Evolutionary conservation across 2,329 filamentous ascomycete genomes (phyloP), one percentile per base, ranked within the genome.

Genomic region (Aspergillus sergii): DNA sequence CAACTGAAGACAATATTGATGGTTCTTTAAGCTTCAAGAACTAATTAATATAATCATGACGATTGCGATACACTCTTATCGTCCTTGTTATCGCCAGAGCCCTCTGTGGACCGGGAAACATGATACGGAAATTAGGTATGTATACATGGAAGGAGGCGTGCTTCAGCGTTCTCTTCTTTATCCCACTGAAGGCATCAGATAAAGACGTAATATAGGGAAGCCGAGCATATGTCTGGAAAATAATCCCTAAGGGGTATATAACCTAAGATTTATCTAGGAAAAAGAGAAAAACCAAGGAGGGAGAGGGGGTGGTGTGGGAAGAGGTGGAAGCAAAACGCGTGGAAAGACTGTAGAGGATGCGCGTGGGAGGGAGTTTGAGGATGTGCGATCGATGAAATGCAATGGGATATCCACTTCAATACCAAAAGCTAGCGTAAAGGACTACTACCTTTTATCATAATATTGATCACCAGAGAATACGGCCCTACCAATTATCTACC

Each of bases 401-500:
- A 59, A 36, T 36, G 6, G 6, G 30, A n/a, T 36, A 39, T 55
- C 51, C 32, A 55, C 51, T 26, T 39, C 23, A 32, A 41, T 39
- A 14, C 21, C n/a, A 39, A 21, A 39, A 39, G 32, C 36, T 23
- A 55, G 16, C 32, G 10, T 26, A 19, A 55, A 55, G 21, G 14
- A 39, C n/a, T 21, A 39, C n/a, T 21, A 36, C 39, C n/a, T 55
- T 21, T 39, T 36, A 55, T 39, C 34, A 39, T 14, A 26, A 26
- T 16, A 55, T 19, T 39, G 51, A 55, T 58, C 39, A 54, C 45
- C 28, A n/a, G 57, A 53, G 41, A 59, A 57, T 50, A 50, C 36
- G 34, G 34, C 32, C 26, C 60, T 60, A 62, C 64, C 62, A 64
- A 61, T 57, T 57, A 68, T 55, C 51, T 55, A 57, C 59, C 59